These are phyloP conservation scores for Forsythia viridissima DNA, from an alignment of 257 asterid genomes.

Conservation along the genomic window DNA sequence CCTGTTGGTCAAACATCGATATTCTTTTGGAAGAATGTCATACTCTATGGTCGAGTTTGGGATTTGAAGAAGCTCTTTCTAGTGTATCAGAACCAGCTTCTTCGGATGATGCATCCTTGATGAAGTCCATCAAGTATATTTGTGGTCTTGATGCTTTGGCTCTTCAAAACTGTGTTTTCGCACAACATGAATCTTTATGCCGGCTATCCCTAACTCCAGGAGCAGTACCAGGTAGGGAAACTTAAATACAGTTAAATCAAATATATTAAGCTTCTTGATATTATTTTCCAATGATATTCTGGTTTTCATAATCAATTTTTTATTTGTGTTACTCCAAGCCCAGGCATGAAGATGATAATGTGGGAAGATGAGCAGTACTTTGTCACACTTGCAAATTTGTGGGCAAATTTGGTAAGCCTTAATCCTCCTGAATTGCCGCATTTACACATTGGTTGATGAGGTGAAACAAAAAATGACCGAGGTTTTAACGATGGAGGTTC, in stretches of 20 bases:
- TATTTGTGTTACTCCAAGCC: constrained; percentile 13
- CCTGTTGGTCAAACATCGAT: constrained; percentile 38
- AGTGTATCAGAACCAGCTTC: constrained; percentile 40
- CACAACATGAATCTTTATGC: constrained; percentile 49
- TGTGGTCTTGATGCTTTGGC: constrained; percentile 50
- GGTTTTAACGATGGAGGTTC: background rate
- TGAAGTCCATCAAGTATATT: constrained; percentile 54
- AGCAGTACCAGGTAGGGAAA: constrained; percentile 61
- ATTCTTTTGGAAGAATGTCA: constrained; percentile 62
- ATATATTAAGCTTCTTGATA: constrained; percentile 8
- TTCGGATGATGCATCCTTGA: constrained; percentile 34
- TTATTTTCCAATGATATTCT: background rate
- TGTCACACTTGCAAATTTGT: constrained; percentile 68
- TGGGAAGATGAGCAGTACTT: constrained; percentile 65
- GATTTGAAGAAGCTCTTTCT: constrained; percentile 64
- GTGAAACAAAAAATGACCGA: constrained; percentile 17
- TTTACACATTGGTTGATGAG: constrained; percentile 35
- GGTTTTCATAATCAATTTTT: background rate
- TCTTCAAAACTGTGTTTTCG: constrained; percentile 53
- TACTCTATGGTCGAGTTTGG: constrained; percentile 56
- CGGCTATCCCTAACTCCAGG: constrained; percentile 58
- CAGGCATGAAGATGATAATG: constrained; percentile 57
- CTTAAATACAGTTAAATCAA: constrained; percentile 13
- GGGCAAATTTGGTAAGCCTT: constrained; percentile 61
- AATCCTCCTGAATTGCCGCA: constrained; percentile 61